Evolutionary conservation across 1,139 yeast genomes (phyloP).

Genomic region (Debaryomyces subglobosus): DNA sequence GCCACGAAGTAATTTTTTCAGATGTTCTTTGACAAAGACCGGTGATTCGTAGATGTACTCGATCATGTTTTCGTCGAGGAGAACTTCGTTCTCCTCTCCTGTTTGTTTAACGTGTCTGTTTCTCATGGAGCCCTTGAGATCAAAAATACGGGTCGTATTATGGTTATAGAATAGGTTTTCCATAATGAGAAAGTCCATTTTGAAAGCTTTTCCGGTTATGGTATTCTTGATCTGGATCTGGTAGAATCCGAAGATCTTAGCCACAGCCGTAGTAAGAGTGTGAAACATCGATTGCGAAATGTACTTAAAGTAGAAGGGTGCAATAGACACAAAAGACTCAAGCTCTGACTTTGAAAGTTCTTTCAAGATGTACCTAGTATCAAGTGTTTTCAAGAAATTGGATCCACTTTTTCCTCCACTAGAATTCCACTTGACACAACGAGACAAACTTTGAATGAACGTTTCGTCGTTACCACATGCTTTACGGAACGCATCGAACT

Average conservation of each 20-base stretch:
- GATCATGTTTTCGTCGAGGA: slow-evolving; percentile 96
- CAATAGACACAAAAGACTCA: slow-evolving; percentile 92
- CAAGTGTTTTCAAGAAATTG: slow-evolving; percentile 87
- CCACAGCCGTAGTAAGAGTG: slow-evolving; percentile 90
- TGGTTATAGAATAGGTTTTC: slow-evolving; percentile 90
- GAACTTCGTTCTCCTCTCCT: slow-evolving; percentile 91
- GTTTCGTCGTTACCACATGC: slow-evolving; percentile 79
- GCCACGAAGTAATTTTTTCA: slow-evolving; percentile 80
- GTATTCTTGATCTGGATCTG: slow-evolving; percentile 87
- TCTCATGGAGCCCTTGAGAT: slow-evolving; percentile 96
- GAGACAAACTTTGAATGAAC: slow-evolving; percentile 84
- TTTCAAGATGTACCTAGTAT: slow-evolving; percentile 86
- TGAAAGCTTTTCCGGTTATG: slow-evolving; percentile 71
- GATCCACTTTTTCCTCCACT: slow-evolving; percentile 97
- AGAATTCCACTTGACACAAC: slow-evolving; percentile 95
- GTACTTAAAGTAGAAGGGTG: slow-evolving; percentile 95
- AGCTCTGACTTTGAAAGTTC: slow-evolving; percentile 86
- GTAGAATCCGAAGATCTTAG: slow-evolving; percentile 93
- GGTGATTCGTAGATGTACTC: slow-evolving; percentile 97
- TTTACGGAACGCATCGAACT: slow-evolving; percentile 89
- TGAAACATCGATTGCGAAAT: slow-evolving; percentile 95
- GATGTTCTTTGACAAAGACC: slow-evolving; percentile 89
- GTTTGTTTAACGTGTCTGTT: slow-evolving; percentile 96
- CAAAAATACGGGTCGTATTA: slow-evolving; percentile 85
- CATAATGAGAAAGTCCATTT: slow-evolving; percentile 93